These are phyloP conservation scores for Hericium alpestre DNA, from an alignment of 768 basidiomycete genomes.

Conservation along the genomic window DNA sequence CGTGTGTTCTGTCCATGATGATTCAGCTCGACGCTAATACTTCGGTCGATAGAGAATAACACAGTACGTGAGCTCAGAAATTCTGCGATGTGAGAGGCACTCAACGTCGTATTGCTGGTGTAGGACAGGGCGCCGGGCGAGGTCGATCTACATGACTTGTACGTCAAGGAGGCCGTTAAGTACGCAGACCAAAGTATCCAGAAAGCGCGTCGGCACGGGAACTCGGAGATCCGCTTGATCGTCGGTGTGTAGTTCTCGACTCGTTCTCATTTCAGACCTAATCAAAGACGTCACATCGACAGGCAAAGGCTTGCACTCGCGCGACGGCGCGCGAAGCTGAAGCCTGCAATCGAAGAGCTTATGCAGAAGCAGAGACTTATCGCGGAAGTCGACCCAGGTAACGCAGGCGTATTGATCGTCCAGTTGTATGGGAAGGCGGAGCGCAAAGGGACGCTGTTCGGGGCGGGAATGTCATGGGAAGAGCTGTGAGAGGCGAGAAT, in stretches of 20 bases:
- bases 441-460: no score
- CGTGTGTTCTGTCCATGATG: conserved; percentile 13
- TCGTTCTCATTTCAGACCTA: neutral
- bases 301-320: conserved; percentile 86
- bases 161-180: conserved; percentile 84
- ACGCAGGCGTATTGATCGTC: conserved; percentile 78
- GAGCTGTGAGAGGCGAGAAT: no score
- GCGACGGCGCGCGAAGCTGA: conserved; percentile 73
- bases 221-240: conserved; percentile 63
- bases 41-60: conserved; percentile 54
- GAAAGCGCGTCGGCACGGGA: conserved; percentile 52
- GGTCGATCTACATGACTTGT: conserved; percentile 84
- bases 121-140: conserved; percentile 64
- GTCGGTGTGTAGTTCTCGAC: conserved; percentile 48
- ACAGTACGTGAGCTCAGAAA: conserved; percentile 27
- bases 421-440: conserved; percentile 35
- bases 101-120: neutral
- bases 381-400: conserved; percentile 66
- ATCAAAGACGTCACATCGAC: neutral
- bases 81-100: neutral
- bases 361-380: conserved; percentile 62
- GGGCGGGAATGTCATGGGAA: no score
- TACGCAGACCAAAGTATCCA: conserved; percentile 62
- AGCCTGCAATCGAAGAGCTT: conserved; percentile 82
- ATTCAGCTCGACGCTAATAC: neutral